Conservation (phyloP, 2,329 filamentous ascomycete genomes). For the Neurospora crassa region DNA sequence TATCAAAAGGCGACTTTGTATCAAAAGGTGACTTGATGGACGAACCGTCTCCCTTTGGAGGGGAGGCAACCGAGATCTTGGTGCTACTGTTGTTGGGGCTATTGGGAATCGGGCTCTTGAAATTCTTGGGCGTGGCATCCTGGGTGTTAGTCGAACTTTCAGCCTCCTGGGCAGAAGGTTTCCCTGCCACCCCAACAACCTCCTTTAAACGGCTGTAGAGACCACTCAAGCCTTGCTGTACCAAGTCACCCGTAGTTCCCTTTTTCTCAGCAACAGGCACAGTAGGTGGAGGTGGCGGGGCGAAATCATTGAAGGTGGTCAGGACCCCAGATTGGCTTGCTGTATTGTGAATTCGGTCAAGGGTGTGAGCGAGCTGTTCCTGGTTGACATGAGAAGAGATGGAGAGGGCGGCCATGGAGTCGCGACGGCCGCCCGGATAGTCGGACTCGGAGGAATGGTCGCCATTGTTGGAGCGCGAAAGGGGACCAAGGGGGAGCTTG, state of each 20-base stretch:
- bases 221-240: slow-evolving; percentile 80
- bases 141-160: slow-evolving; percentile 32
- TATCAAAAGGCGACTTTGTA: not conserved
- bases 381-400: slow-evolving; percentile 50
- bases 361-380: slow-evolving; percentile 64
- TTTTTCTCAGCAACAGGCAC: slow-evolving; percentile 55
- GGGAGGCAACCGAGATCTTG: slow-evolving; percentile 19
- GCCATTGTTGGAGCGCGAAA: not conserved
- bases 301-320: slow-evolving; percentile 92
- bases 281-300: slow-evolving; percentile 47
- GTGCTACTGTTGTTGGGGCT: slow-evolving; percentile 30
- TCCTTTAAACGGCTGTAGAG: slow-evolving; percentile 79
- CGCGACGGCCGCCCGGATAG: slow-evolving; percentile 21
- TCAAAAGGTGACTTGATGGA: slow-evolving; percentile 20
- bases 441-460: not conserved
- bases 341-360: slow-evolving; percentile 81
- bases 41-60: slow-evolving; percentile 20
- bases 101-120: slow-evolving; percentile 22
- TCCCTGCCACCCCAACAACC: slow-evolving; percentile 62
- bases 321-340: slow-evolving; percentile 78
- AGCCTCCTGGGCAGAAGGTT: slow-evolving; percentile 18
- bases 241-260: slow-evolving; percentile 58
- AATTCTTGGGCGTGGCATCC: slow-evolving; percentile 30
- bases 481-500: not conserved
- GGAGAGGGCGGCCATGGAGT: slow-evolving; percentile 34